Evolutionary conservation across 495 filamentous ascomycete genomes (phyloP), one percentile per base, ranked within the genome.

Genomic region (Aspergillus avenaceus): DNA sequence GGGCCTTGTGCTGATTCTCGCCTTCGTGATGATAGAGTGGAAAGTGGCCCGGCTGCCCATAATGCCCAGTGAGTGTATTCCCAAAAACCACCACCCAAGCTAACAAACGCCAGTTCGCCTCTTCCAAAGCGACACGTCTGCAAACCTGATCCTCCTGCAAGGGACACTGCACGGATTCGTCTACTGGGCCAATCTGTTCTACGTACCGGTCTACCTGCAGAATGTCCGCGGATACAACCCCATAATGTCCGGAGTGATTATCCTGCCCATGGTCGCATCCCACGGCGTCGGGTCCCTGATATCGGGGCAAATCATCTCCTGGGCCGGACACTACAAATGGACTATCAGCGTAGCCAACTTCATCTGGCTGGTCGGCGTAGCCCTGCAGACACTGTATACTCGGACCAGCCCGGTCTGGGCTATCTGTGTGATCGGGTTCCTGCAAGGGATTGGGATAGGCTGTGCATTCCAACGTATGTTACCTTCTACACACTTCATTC

Each of bases 121-220:
- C 1, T 36, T 36, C 12, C 8, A 36, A 18, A 4, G 9, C 32
- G 9, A 36, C 14, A 3, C n/a, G 14, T 27, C 24, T 5, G 3
- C 49, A 18, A 52, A 52, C 22, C n/a, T 46, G 22, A 12, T 54
- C 26, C 32, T 49, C 7, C n/a, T 16, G 5, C 36, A 24, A 16
- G 32, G 32, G 3, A 24, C 32, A 5, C 8, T 49, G 8, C 26
- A 23, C 26, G 52, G 53, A n/a, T 51, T 9, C 4, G 29, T 25
- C 3, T 61, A 34, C 16, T 55, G 28, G 26, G 50, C 41, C n/a
- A 55, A 57, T 12, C 63, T 81, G 13, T 82, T 77, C 56, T 78
- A 73, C 49, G 48, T 76, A 2, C 75, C 75, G 0, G 55, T 79
- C 0, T 77, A 66, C 57, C 69, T 77, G 18, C 75, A 79, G 54